These are phyloP conservation scores for Dissophora ornata DNA, from an alignment of 192 early-diverging fungal species.

Conservation along the genomic window DNA sequence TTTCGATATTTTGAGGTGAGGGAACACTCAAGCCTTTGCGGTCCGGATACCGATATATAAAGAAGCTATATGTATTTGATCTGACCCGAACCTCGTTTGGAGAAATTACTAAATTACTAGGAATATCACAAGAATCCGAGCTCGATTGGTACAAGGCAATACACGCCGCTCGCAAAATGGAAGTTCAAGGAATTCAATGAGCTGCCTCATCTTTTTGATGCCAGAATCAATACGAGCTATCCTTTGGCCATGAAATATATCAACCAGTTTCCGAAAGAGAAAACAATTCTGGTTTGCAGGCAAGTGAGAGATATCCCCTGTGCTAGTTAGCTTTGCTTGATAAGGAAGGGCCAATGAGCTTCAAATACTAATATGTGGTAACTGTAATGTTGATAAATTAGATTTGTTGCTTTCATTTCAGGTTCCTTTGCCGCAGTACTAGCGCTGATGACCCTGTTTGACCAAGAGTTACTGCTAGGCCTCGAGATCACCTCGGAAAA, in stretches of 20 bases:
- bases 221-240: constrained; percentile 79
- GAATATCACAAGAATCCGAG: constrained; percentile 86
- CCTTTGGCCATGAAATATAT: constrained; percentile 85
- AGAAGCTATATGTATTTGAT: too few species aligned
- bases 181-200: constrained; percentile 99
- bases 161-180: constrained; percentile 89
- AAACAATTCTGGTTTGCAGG: constrained; percentile 79
- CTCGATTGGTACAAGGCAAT: constrained; percentile 81
- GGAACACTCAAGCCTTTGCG: too few species aligned
- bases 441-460: constrained; percentile 81
- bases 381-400: too few species aligned
- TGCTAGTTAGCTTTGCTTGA: too few species aligned
- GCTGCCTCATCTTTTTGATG: constrained; percentile 88
- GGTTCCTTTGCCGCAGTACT: constrained; percentile 92
- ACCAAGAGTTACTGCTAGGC: constrained; percentile 87
- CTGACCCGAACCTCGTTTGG: too few species aligned
- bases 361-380: too few species aligned
- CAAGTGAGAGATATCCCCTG: constrained; percentile 34
- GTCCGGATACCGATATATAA: too few species aligned
- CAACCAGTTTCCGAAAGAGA: constrained; percentile 89
- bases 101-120: constrained; percentile 54
- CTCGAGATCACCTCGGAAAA: constrained; percentile 92
- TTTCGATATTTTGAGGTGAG: constrained; percentile 94
- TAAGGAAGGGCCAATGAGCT: too few species aligned
- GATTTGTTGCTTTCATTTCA: constrained; percentile 89